Base-by-base conservation (phyloP, 2,329 filamentous ascomycete species). In the Aspergillus aculeatus region DNA sequence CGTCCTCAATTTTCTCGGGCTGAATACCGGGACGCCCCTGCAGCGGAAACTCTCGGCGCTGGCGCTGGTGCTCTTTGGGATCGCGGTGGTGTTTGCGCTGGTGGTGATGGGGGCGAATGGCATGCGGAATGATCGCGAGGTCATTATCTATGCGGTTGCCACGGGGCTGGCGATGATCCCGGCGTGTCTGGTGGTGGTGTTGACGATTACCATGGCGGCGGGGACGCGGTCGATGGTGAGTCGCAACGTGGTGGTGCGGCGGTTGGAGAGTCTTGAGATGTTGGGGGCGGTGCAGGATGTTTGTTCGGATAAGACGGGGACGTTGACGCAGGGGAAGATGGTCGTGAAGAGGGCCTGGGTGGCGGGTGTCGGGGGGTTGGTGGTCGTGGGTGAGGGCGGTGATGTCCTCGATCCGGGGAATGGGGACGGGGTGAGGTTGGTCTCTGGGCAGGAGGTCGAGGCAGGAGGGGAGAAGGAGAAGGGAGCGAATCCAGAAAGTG, bases 1-100 rank as follows among this genome's bases (percentile, higher is more conserved):
- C 5, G 73, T 88, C 59, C 86, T 85, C 4, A 80, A 82, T 41
- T 89, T 91, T 69, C 78, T 90, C 9, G 88, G 88, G 54, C 82
- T 90, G 60, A 88, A 84, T 57, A 83, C 88, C 12, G 88, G 89
- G 50, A 90, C 88, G 11, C 89, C 88, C 3, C 79, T 91, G 19
- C 87, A 90, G 72, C 82, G 83, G 66, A 89, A 88, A 68, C 79
- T 91, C 16, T 88, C 87, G 51, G 84, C 85, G 71, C 81, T 91
- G 53, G 88, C 88, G 23, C 79, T 90, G 19, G 72, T 88, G 2
- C 81, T 90, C 1, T 90, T 91, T 68, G 81, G 79, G 31, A 83
- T 89, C 54, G 88, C 88, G 2, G 83, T 91, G 12, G 68, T 90
- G 26, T 88, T 87, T 62, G 87, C 87, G 9, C 83, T 91, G 64